Evolutionary conservation across 2,329 filamentous ascomycete species (phyloP).

Genomic region (Epichloe coenophiala): DNA sequence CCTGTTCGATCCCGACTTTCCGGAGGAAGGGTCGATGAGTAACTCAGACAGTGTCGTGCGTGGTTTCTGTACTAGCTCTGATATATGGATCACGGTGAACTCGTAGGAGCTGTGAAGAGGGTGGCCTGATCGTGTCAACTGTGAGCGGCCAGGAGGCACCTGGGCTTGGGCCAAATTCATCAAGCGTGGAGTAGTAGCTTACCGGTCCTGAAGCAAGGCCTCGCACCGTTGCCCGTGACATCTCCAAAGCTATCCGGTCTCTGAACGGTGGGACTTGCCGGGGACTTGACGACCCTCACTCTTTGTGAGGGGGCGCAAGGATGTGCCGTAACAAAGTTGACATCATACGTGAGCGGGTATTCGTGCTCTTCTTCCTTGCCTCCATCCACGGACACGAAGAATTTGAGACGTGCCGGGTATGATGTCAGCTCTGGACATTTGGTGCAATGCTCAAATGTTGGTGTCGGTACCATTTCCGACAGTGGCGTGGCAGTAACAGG

Average conservation of each 20-base stretch:
- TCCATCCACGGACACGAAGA: slow-evolving; percentile 24
- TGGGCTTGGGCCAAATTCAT: not conserved
- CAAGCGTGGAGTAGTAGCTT: slow-evolving; percentile 8
- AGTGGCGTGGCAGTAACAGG: slow-evolving; percentile 32
- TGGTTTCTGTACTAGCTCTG: slow-evolving; percentile 37
- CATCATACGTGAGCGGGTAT: slow-evolving; percentile 39
- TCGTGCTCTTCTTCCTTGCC: slow-evolving; percentile 27
- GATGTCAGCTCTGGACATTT: slow-evolving; percentile 21
- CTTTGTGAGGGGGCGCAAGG: slow-evolving; percentile 46
- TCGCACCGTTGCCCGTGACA: slow-evolving; percentile 29
- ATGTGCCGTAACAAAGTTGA: slow-evolving; percentile 53
- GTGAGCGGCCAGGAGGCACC: not conserved
- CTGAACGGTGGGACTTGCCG: slow-evolving; percentile 45
- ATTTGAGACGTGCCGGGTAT: slow-evolving; percentile 22
- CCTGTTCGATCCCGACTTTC: slow-evolving; percentile 16
- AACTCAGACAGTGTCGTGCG: slow-evolving; percentile 33
- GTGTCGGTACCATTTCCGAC: slow-evolving; percentile 24
- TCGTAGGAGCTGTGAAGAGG: slow-evolving; percentile 50
- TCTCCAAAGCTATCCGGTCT: slow-evolving; percentile 39
- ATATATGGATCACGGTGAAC: slow-evolving; percentile 45
- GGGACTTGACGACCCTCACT: slow-evolving; percentile 44
- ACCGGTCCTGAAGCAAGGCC: slow-evolving; percentile 35
- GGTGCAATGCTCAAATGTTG: slow-evolving; percentile 21
- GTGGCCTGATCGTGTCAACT: slow-evolving; percentile 31
- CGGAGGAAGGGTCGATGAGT: slow-evolving; percentile 21